phyloP scores from a whole-genome alignment of 1,284 basidiomycete genomes.

The Cystobasidium slooffiae region DNA sequence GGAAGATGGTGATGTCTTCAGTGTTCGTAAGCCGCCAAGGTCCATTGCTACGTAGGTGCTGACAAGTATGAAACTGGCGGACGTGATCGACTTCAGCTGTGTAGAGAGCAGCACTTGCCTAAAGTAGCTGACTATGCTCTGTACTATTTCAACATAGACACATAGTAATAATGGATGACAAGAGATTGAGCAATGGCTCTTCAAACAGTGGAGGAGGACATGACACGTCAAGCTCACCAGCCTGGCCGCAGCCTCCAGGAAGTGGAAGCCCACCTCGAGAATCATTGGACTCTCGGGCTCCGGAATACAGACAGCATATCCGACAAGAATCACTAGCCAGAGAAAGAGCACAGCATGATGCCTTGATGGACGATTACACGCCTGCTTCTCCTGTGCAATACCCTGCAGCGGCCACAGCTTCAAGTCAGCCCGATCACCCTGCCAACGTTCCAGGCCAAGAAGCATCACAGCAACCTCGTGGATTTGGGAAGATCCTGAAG shows the following conservation, averaged over 20 bases:
- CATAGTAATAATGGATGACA: not conserved
- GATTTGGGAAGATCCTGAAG: slow-evolving; percentile 16
- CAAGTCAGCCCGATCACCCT: not conserved
- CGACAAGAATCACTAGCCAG: slow-evolving; percentile 13
- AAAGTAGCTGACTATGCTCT: not conserved
- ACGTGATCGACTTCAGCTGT: not conserved
- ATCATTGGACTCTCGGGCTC: not conserved
- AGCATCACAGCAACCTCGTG: not conserved
- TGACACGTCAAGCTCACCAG: not conserved
- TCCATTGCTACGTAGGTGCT: not conserved
- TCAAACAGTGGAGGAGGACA: not conserved
- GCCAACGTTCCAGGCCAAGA: not conserved
- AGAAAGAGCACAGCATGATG: slow-evolving; percentile 18
- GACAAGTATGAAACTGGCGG: not conserved
- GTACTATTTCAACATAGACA: not conserved
- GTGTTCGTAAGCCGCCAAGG: not conserved
- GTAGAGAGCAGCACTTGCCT: not conserved
- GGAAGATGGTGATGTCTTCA: not conserved
- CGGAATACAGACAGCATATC: slow-evolving; percentile 27
- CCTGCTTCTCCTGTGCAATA: not conserved
- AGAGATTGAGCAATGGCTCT: not conserved
- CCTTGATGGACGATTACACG: not conserved
- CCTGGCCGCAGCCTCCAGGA: slow-evolving; percentile 1
- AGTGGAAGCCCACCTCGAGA: not conserved
- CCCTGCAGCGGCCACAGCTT: not conserved